These are phyloP conservation scores for Purshia tridentata DNA, from an alignment of 306 rosid species.

Conservation along the genomic window DNA sequence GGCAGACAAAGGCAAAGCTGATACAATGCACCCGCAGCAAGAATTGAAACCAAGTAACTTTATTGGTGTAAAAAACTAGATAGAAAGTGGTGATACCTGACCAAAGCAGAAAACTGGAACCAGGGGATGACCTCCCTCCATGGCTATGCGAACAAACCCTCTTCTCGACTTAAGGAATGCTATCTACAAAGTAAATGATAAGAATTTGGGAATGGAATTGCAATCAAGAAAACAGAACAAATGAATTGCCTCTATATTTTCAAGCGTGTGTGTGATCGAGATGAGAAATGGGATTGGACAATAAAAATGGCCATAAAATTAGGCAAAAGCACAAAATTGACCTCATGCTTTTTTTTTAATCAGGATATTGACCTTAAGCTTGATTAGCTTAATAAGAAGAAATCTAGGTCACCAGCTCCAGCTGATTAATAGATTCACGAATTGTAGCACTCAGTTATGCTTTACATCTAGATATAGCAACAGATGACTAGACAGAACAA, in stretches of 20 bases:
- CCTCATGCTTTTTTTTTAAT: no score
- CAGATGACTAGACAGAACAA: neutral
- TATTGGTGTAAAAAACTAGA: neutral
- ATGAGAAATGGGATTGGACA: neutral
- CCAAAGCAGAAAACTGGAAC: conserved; percentile 97
- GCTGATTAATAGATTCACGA: neutral
- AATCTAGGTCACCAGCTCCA: neutral
- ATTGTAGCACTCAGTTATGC: neutral
- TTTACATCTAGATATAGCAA: conserved; percentile 8
- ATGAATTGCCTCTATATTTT: neutral
- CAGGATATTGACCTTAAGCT: neutral
- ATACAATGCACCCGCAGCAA: neutral
- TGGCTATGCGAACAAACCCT: conserved; percentile 87
- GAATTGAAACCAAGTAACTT: neutral
- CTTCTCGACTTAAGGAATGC: conserved; percentile 72
- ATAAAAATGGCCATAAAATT: neutral
- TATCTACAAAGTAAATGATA: conserved; percentile 38
- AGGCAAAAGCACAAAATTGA: neutral
- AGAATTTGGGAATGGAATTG: neutral
- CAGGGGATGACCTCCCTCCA: conserved; percentile 74
- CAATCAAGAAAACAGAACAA: neutral
- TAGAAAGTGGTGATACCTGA: conserved; percentile 48
- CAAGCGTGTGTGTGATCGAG: neutral
- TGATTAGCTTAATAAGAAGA: neutral
- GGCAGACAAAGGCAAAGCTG: neutral